Conservation (phyloP, 1,139 yeast species). For the Kazachstania sp. region DNA sequence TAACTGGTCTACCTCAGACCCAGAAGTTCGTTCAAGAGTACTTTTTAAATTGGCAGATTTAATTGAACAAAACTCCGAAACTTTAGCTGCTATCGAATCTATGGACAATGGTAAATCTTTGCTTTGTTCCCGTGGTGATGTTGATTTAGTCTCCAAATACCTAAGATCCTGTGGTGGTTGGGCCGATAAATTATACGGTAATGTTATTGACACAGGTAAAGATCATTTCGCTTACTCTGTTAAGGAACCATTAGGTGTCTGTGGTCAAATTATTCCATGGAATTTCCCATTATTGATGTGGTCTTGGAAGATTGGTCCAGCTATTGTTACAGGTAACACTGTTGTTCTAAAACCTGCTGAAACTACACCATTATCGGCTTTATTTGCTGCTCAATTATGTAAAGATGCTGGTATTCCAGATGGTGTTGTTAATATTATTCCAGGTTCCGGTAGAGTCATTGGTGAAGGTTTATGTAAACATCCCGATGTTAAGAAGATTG, state of each 20-base stretch:
- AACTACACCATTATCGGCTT: conserved; percentile 53
- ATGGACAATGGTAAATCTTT: conserved; percentile 68
- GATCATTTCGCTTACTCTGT: conserved; percentile 42
- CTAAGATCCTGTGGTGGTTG: conserved; percentile 62
- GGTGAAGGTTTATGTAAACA: conserved; percentile 50
- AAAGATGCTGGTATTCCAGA: conserved; percentile 50
- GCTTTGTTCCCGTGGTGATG: conserved; percentile 43
- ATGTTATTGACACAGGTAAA: conserved; percentile 47
- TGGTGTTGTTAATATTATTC: conserved; percentile 49
- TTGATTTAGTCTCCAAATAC: conserved; percentile 46
- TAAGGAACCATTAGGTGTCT: conserved; percentile 52
- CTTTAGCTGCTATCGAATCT: conserved; percentile 55
- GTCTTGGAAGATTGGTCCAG: conserved; percentile 57
- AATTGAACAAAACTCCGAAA: conserved; percentile 47
- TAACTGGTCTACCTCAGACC: conserved; percentile 35
- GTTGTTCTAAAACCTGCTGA: conserved; percentile 54
- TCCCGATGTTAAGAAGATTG: conserved; percentile 46
- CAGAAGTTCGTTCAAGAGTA: conserved; percentile 42
- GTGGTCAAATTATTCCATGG: conserved; percentile 62
- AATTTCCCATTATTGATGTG: conserved; percentile 57
- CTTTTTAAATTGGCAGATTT: conserved; percentile 50
- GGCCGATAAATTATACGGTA: conserved; percentile 62
- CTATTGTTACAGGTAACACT: conserved; percentile 53
- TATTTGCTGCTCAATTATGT: conserved; percentile 42
- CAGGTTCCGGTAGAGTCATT: conserved; percentile 52